A percentile compares a stretch with the other conserved stretches of the same genome.
Conservation (phyloP, 164 flowering plant species). For the Euptelea pleiosperma region DNA sequence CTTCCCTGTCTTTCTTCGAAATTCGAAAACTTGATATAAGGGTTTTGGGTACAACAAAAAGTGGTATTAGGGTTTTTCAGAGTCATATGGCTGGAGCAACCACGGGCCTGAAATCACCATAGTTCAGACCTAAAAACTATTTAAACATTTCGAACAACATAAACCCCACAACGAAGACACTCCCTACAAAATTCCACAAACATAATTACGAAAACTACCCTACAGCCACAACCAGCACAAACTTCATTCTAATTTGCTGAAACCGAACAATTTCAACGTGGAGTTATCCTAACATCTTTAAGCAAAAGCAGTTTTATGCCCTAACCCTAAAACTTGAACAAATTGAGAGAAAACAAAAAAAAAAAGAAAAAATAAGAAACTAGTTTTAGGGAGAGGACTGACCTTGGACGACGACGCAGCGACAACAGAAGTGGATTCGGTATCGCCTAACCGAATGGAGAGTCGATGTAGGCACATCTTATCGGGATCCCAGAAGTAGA, state of each 20-base stretch:
- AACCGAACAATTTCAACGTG: no score
- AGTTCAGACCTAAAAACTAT: no score
- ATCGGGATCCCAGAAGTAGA: slow-evolving; percentile 65
- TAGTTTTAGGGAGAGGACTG: not conserved
- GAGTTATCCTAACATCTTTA: no score
- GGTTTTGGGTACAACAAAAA: not conserved
- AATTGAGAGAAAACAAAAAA: no score
- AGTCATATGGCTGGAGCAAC: not conserved
- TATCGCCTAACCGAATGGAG: slow-evolving; percentile 68
- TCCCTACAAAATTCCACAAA: not conserved
- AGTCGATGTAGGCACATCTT: slow-evolving; percentile 54
- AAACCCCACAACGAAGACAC: no score
- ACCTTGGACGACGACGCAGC: slow-evolving; percentile 86
- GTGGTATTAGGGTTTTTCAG: not conserved
- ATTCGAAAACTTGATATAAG: no score
- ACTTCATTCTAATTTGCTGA: no score
- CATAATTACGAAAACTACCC: not conserved
- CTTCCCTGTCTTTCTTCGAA: not conserved
- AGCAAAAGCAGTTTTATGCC: not conserved
- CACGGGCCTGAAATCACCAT: no score
- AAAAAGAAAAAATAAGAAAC: not conserved
- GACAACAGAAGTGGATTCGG: slow-evolving; percentile 59
- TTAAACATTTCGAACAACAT: no score
- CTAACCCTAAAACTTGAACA: slow-evolving; percentile 6
- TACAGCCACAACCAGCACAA: not conserved